Evolutionary conservation across 1,139 yeast genomes (phyloP).

Genomic region (Taphrina confusa): DNA sequence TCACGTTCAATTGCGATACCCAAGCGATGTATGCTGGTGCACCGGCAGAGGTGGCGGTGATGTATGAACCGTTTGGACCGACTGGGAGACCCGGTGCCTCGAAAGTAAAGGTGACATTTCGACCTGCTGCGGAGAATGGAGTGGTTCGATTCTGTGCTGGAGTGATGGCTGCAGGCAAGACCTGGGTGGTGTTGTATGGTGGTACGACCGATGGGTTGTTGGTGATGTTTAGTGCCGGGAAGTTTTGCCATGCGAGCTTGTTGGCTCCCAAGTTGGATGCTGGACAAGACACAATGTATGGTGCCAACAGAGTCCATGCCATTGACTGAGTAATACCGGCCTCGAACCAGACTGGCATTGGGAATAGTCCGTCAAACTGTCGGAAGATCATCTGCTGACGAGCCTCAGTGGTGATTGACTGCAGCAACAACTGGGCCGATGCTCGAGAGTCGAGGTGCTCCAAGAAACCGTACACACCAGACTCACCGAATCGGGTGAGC

Average conservation of each 20-base stretch:
- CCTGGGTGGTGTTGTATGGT: slow-evolving; percentile 33
- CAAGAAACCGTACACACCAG: slow-evolving; percentile 38
- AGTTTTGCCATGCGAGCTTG: slow-evolving; percentile 38
- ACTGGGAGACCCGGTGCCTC: slow-evolving; percentile 88
- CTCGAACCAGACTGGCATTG: slow-evolving; percentile 38
- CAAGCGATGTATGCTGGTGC: slow-evolving; percentile 38
- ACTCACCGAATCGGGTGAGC: slow-evolving; percentile 38
- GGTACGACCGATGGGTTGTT: slow-evolving; percentile 34
- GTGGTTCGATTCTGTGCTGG: slow-evolving; percentile 37
- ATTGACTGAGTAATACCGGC: slow-evolving; percentile 38
- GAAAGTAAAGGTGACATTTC: slow-evolving; percentile 62
- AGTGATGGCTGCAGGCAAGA: slow-evolving; percentile 25
- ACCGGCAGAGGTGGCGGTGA: slow-evolving; percentile 46
- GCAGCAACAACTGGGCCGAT: slow-evolving; percentile 37
- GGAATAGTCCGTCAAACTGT: slow-evolving; percentile 38
- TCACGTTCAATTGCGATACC: slow-evolving; percentile 38
- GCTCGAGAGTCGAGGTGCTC: slow-evolving; percentile 38
- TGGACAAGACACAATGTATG: slow-evolving; percentile 37
- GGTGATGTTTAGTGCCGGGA: slow-evolving; percentile 37
- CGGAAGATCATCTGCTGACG: slow-evolving; percentile 38
- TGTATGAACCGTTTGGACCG: slow-evolving; percentile 73
- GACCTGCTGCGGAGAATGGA: slow-evolving; percentile 36
- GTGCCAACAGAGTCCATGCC: slow-evolving; percentile 39
- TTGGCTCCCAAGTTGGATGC: slow-evolving; percentile 28
- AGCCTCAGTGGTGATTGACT: slow-evolving; percentile 38